Base-by-base conservation (phyloP, 2,329 filamentous ascomycete species). In the Ophiostoma ulmi region DNA sequence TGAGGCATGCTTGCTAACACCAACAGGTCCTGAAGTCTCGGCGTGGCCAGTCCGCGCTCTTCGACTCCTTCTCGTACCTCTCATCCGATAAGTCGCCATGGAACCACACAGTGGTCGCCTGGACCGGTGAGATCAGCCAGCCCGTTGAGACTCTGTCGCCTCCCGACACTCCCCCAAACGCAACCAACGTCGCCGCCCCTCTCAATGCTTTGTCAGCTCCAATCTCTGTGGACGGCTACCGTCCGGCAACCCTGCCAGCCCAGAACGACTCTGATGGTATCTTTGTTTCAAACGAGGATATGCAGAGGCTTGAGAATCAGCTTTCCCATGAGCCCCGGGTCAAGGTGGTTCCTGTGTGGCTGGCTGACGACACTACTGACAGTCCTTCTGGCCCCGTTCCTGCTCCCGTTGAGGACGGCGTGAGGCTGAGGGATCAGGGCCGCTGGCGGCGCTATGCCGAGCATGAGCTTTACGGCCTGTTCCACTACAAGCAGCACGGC, bases 401-500 rank as follows among this genome's bases (percentile, higher is more conserved):
- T 3, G 91, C 94, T 74, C 85, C 87, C 7, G 78, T 80, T 64
- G 84, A 87, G 0, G 86, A 91, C 48, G 91, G 92, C 55, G 87
- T 94, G 69, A 83, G 87, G 52, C 83, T 98, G 74, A 91, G 90
- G 75, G 91, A 97, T 75, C 94, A 97, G 81, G 84, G 85, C 41
- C 86, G 93, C 74, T 98, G 95, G 94, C 87, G 93, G 74, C 87
- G 91, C 58, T 98, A 95, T 79, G 93, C 94, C 20, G 93, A 97
- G 81, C 89, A 94, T 77, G 92, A 97, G 76, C 84, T 98, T 38
- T 97, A 97, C 81, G 93, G 92, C 0, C 86, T 97, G 11, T 93
- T 97, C 78, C 94, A 98, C 80, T 98, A 98, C 84, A 97, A 97
- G 81, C 92, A 95, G 77, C 92, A 97, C 77, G 92, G 94, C 78